Evolutionary conservation across 116 monocot species (phyloP).

Genomic region (Trichopus zeylanicus): DNA sequence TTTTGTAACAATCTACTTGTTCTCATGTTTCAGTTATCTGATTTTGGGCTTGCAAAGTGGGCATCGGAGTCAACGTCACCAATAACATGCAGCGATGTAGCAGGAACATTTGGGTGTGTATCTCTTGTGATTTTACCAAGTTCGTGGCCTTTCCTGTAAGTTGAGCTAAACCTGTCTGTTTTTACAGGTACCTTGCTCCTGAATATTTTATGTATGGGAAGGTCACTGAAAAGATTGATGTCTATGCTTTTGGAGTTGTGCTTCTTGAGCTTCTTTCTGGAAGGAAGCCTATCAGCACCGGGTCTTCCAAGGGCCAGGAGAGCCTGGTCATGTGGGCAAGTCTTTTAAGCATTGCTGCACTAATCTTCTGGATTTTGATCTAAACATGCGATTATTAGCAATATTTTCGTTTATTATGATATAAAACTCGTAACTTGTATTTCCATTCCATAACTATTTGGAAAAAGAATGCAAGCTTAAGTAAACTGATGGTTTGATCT

Average conservation of each 20-base stretch:
- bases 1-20: not conserved
- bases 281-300: constrained; percentile 51
- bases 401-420: too few species aligned
- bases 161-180: not conserved
- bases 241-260: constrained; percentile 87
- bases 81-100: constrained; percentile 32
- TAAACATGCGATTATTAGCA: too few species aligned
- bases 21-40: constrained; percentile 24
- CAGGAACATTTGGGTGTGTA: constrained; percentile 51
- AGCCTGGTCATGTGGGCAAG: constrained; percentile 90
- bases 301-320: constrained; percentile 57
- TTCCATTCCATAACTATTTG: too few species aligned
- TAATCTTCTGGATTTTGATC: too few species aligned
- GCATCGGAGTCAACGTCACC: constrained; percentile 17
- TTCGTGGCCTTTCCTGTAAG: too few species aligned
- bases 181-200: constrained; percentile 73
- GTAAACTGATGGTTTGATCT: too few species aligned
- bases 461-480: too few species aligned
- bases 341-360: too few species aligned
- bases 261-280: constrained; percentile 90
- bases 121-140: not conserved
- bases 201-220: constrained; percentile 85
- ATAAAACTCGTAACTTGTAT: too few species aligned
- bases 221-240: constrained; percentile 80
- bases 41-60: constrained; percentile 45